Evolutionary conservation across 345 rosid genomes (phyloP).

Genomic region (Corchorus capsularis): DNA sequence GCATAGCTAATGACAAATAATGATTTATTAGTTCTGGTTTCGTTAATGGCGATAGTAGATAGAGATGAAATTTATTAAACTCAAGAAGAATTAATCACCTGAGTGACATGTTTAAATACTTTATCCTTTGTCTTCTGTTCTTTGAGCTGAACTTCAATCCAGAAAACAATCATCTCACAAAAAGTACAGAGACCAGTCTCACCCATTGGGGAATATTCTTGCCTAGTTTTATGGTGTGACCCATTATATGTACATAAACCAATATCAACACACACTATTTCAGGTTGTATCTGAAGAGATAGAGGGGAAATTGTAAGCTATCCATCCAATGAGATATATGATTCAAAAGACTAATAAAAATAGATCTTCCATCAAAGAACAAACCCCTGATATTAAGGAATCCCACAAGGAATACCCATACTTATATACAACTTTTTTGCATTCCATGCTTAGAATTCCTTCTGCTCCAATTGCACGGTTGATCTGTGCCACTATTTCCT

Average conservation of each 20-base stretch:
- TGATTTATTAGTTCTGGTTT: background rate
- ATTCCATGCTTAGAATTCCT: conserved; percentile 52
- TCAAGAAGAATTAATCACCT: conserved; percentile 40
- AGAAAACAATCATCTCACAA: conserved; percentile 52
- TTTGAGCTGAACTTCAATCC: conserved; percentile 55
- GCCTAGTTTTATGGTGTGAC: background rate
- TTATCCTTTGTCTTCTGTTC: conserved; percentile 50
- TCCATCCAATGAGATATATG: background rate
- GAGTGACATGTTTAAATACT: conserved; percentile 38
- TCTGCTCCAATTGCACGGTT: conserved; percentile 57
- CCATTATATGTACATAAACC: conserved; percentile 44
- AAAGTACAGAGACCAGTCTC: conserved; percentile 41
- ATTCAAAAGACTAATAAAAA: background rate
- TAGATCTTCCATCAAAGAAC: conserved; percentile 19
- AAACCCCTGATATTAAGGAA: conserved; percentile 46
- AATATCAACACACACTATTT: conserved; percentile 47
- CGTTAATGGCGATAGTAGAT: background rate
- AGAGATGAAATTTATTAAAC: background rate
- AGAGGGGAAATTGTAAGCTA: background rate
- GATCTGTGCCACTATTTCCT: conserved; percentile 51
- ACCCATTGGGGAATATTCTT: conserved; percentile 12
- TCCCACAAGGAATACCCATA: conserved; percentile 55
- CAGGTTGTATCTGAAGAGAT: conserved; percentile 48
- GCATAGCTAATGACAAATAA: conserved; percentile 41
- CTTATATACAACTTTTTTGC: conserved; percentile 37